These are phyloP conservation scores for Salvia miltiorrhiza DNA, from an alignment of 257 asterid genomes.

Conservation along the genomic window DNA sequence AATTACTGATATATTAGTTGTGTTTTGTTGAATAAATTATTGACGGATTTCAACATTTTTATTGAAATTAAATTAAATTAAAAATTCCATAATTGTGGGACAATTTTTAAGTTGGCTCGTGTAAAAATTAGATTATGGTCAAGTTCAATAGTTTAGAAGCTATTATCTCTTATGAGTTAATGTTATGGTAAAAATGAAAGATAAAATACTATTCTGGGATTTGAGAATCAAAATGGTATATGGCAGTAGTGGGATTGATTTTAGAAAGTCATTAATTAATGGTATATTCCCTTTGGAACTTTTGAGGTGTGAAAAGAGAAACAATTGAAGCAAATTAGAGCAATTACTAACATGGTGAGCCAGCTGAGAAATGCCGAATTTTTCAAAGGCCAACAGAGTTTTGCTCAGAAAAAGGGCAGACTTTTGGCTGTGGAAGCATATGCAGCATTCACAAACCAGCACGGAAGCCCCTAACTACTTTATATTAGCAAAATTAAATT, in stretches of 20 bases:
- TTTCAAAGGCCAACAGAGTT: conserved; percentile 29
- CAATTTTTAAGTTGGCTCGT: too few species aligned
- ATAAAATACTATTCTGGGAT: background rate
- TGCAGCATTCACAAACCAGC: conserved; percentile 17
- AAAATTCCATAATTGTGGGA: too few species aligned
- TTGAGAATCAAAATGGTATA: background rate
- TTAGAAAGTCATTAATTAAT: background rate
- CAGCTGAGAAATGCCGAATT: conserved; percentile 27
- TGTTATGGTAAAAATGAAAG: too few species aligned
- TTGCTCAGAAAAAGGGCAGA: conserved; percentile 26
- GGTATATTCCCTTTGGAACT: background rate
- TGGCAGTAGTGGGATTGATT: background rate
- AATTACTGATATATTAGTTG: too few species aligned
- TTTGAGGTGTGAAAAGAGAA: conserved; percentile 1
- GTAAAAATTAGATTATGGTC: too few species aligned
- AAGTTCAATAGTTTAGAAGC: too few species aligned
- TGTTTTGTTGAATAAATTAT: too few species aligned
- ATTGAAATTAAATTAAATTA: too few species aligned
- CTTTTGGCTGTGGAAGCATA: conserved; percentile 21
- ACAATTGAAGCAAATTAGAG: background rate
- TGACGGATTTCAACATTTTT: too few species aligned
- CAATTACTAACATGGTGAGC: conserved; percentile 21
- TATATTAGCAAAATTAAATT: background rate
- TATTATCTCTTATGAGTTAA: too few species aligned
- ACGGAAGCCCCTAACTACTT: background rate